These are phyloP conservation scores for Verticillium albo-atrum DNA, from an alignment of 2,329 filamentous ascomycete species.

Conservation along the genomic window DNA sequence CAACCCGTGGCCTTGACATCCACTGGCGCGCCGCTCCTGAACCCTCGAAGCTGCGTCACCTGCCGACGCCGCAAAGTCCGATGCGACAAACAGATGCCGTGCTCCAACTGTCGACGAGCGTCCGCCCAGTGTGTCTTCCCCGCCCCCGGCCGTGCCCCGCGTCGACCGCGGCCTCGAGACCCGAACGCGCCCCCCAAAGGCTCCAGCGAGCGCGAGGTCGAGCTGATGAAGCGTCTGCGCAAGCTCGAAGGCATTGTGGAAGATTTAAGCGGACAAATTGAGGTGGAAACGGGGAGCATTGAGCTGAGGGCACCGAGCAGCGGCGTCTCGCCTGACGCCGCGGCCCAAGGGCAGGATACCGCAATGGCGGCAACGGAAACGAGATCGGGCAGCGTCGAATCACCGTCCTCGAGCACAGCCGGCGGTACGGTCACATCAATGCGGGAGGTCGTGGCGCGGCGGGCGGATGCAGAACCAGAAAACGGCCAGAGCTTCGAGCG, in stretches of 20 bases:
- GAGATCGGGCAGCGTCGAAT: not conserved
- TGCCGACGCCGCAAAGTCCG: slow-evolving; percentile 61
- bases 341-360: not conserved
- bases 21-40: slow-evolving; percentile 27
- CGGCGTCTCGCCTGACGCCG: not conserved
- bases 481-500: not conserved
- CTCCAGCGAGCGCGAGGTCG: slow-evolving; percentile 58
- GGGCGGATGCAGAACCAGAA: not conserved
- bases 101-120: slow-evolving; percentile 68
- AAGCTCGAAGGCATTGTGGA: slow-evolving; percentile 74
- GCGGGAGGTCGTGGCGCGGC: not conserved
- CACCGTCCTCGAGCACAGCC: not conserved
- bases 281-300: slow-evolving; percentile 18
- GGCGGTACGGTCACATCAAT: not conserved
- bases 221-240: slow-evolving; percentile 67
- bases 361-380: not conserved
- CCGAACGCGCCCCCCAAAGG: slow-evolving; percentile 57
- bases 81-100: slow-evolving; percentile 74
- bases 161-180: slow-evolving; percentile 61
- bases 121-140: slow-evolving; percentile 71
- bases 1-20: slow-evolving; percentile 11
- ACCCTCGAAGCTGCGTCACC: slow-evolving; percentile 46
- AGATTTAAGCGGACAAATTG: slow-evolving; percentile 55
- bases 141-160: slow-evolving; percentile 66
- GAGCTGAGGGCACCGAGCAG: slow-evolving; percentile 32